Evolutionary conservation across 2,329 filamentous ascomycete genomes (phyloP), one percentile per base, ranked within the genome.

Genomic region (Hypoxylon sp.): DNA sequence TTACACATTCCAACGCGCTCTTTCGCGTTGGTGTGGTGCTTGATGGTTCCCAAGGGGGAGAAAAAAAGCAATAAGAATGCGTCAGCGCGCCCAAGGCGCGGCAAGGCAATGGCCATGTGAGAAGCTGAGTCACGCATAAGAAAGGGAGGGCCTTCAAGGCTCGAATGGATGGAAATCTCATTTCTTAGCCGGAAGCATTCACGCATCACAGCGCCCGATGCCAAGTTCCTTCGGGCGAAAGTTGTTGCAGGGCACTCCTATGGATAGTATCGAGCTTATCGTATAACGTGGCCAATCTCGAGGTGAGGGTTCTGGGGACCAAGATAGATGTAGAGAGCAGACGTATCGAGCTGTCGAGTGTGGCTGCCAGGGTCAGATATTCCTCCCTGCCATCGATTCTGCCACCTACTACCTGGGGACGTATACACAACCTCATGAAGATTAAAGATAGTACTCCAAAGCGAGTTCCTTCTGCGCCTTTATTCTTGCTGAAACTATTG

Each of bases 401-500:
- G 28, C 24, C 24, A 9, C n/a, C 32, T 57, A 22, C 24, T 18
- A 9, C n/a, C 11, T 14, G 24, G 20, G 12, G 20, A 59, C 30
- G n/a, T n/a, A n/a, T n/a, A 60, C 63, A 62, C 45, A 65, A 68
- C 58, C 59, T 33, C 50, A 51, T 18, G 16, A n/a, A 49, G n/a
- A 50, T 42, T 18, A 62, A 61, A 62, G 53, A 68, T 60, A 60
- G 57, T 57, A 68, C 56, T 32, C 42, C 12, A 42, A 11, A 50
- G 4, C 18, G 26, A 18, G 33, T 55, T 26, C 32, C n/a, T 14
- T 16, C 14, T 55, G 30, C n/a, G 4, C 6, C 22, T 40, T 38
- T 49, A 18, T 38, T 33, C 30, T 33, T 40, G 22, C 5, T 22
- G 26, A 16, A 38, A 45, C 33, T 40, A 52, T 48, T 50, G 24